Evolutionary conservation across 2,329 filamentous ascomycete genomes (phyloP).

Genomic region (Penicillium sp.): DNA sequence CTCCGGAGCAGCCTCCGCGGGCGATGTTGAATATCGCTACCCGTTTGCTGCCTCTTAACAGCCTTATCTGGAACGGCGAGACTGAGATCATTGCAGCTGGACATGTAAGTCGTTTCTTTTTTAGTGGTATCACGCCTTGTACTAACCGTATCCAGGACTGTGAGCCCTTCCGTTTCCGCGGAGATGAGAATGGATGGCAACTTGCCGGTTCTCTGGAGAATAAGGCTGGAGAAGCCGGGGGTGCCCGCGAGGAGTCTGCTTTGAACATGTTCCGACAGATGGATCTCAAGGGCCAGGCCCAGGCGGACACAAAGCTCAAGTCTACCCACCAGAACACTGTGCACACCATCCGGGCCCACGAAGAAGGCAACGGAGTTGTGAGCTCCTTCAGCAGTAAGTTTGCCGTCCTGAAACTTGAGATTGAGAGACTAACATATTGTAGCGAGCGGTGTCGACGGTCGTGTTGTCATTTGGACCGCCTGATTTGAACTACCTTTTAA

Average conservation of each 20-base stretch:
- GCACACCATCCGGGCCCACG: constrained; percentile 74
- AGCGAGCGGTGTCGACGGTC: constrained; percentile 81
- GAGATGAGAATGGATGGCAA: constrained; percentile 77
- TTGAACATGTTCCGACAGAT: constrained; percentile 98
- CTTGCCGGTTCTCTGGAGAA: constrained; percentile 76
- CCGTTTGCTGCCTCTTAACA: constrained; percentile 87
- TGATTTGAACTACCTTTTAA: constrained; percentile 32
- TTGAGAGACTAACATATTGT: constrained; percentile 20
- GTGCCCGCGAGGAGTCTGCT: constrained; percentile 79
- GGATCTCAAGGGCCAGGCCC: constrained; percentile 91
- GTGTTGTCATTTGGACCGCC: constrained; percentile 73
- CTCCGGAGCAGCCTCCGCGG: constrained; percentile 81
- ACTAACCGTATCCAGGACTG: constrained; percentile 50
- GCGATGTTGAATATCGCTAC: constrained; percentile 90
- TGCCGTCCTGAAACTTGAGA: background rate
- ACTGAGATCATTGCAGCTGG: constrained; percentile 93
- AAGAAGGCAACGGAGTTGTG: constrained; percentile 62
- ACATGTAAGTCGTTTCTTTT: constrained; percentile 56
- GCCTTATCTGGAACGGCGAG: constrained; percentile 87
- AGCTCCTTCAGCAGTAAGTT: constrained; percentile 81
- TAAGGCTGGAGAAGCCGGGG: constrained; percentile 60
- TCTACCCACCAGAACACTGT: constrained; percentile 97
- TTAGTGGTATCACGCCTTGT: background rate
- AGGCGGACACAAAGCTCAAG: constrained; percentile 90
- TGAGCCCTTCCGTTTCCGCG: constrained; percentile 86